These are phyloP conservation scores for Gymnopilus junonius DNA, from an alignment of 768 basidiomycete genomes.

Conservation along the genomic window DNA sequence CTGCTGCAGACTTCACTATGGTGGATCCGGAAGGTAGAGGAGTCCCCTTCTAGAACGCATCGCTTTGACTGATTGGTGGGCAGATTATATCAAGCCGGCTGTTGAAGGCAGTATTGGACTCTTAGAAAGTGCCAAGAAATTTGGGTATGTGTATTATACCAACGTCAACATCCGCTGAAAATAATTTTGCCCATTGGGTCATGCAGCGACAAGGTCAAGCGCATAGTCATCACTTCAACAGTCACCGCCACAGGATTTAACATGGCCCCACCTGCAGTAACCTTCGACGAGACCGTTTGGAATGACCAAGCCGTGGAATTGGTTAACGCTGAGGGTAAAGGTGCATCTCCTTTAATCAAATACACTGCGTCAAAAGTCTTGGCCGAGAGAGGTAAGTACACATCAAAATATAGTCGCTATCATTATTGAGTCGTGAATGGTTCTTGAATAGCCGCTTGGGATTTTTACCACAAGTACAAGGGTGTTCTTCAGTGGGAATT, in stretches of 20 bases:
- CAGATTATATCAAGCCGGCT: constrained; percentile 71
- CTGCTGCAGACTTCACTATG: constrained; percentile 53
- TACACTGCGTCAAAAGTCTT: constrained; percentile 67
- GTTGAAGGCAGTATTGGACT: constrained; percentile 70
- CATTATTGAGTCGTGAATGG: background rate
- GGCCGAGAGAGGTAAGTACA: constrained; percentile 54
- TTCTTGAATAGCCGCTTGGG: constrained; percentile 41
- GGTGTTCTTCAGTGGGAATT: constrained; percentile 53
- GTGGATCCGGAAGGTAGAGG: constrained; percentile 34
- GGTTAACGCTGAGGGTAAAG: constrained; percentile 52
- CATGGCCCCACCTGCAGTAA: constrained; percentile 20
- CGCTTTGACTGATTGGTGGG: background rate
- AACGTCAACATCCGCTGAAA: background rate
- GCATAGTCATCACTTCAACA: constrained; percentile 68
- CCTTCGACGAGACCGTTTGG: constrained; percentile 62
- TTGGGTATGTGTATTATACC: background rate
- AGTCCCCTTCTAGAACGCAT: background rate
- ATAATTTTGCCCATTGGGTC: background rate
- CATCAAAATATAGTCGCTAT: background rate
- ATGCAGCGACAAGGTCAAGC: constrained; percentile 44
- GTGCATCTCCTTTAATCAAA: constrained; percentile 42
- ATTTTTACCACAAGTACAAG: constrained; percentile 40
- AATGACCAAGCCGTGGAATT: constrained; percentile 52
- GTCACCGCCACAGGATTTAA: constrained; percentile 47
- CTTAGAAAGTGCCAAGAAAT: constrained; percentile 53